Evolutionary conservation across 2,329 filamentous ascomycete genomes (phyloP), one percentile per base, ranked within the genome.

Genomic region (Chrysoporthe cubensis): DNA sequence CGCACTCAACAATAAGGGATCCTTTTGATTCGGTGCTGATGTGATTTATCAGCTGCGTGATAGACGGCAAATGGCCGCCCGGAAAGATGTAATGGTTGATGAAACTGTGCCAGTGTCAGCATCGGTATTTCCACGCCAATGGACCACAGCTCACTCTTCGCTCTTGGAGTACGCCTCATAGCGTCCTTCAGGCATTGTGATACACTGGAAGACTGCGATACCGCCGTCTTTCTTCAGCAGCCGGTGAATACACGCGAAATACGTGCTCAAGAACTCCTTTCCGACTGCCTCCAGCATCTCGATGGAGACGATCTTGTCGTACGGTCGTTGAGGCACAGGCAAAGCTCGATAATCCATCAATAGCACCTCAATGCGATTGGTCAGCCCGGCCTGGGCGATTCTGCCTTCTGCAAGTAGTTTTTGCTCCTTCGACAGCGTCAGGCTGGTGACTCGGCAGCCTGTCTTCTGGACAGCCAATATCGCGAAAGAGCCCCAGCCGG

Each of bases 281-380:
- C 91, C 91, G 0, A 93, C 91, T 1, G 89, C 89, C 79, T 93
- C 91, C 32, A 93, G 80, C 91, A 93, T 93, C 75, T 93, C 91
- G 67, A 93, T 91, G 4, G 89, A 91, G 8, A 93, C 83, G 7
- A 93, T 82, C 75, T 92, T 92, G 77, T 93, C 91, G 72, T 88
- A 93, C 0, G 81, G 79, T 0, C 77, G 80, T 57, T 81, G 80
- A 0, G 87, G 85, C 0, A 83, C 75, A 0, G 86, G 82, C 4
- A 92, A 78, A 37, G 83, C 84, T 62, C 91, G 85, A 75, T 93
- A 93, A 74, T 93, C 91, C 78, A 85, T 87, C 0, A 92, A 80
- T 60, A 87, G 77, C 1, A 93, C 88, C n/a, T 86, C 81, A 71
- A 93, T 90, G 14, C 81, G 82, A 69, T 88, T 82, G 4, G 81